A percentile compares a stretch with the other conserved stretches of the same genome.
These are phyloP conservation scores for Gaeumannomyces sp. DNA, from an alignment of 2,329 filamentous ascomycete species.

Conservation along the genomic window DNA sequence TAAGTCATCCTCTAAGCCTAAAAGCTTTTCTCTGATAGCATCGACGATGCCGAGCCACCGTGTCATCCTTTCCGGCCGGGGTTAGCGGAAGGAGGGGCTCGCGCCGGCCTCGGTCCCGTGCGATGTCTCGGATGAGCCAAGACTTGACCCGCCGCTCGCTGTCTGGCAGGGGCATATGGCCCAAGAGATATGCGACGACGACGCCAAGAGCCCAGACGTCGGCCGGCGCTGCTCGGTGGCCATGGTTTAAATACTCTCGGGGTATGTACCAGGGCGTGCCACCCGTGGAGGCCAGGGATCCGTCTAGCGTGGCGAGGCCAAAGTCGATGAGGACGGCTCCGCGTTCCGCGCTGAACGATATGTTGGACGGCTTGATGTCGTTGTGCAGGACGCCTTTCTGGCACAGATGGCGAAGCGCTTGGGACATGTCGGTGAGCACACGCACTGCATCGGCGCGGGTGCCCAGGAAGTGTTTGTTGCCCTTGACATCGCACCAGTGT, in stretches of 20 bases:
- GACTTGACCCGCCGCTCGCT: background rate
- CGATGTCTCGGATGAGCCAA: background rate
- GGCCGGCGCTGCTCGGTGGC: background rate
- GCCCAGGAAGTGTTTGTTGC: conserved; percentile 3
- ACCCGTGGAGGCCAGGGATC: background rate
- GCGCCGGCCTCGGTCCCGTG: too few relatives aligned
- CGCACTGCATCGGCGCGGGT: background rate
- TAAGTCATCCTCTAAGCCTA: background rate
- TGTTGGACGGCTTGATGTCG: conserved; percentile 8
- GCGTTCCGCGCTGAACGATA: background rate
- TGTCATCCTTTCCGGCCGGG: background rate
- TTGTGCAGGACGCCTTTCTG: conserved; percentile 3
- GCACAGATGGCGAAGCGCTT: background rate
- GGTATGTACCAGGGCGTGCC: conserved; percentile 5
- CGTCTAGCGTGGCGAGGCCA: conserved; percentile 2
- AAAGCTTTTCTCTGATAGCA: background rate
- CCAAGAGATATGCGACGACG: background rate
- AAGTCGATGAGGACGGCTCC: conserved; percentile 9
- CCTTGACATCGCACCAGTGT: background rate
- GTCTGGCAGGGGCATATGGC: background rate
- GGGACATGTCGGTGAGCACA: background rate
- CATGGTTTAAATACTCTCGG: background rate
- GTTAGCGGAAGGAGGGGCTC: background rate
- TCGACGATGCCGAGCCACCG: background rate
- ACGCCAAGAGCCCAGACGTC: conserved; percentile 1